Evolutionary conservation across 805 yeast genomes (phyloP), one percentile per base, ranked within the genome.

Genomic region (Scheffersomyces spartinae): DNA sequence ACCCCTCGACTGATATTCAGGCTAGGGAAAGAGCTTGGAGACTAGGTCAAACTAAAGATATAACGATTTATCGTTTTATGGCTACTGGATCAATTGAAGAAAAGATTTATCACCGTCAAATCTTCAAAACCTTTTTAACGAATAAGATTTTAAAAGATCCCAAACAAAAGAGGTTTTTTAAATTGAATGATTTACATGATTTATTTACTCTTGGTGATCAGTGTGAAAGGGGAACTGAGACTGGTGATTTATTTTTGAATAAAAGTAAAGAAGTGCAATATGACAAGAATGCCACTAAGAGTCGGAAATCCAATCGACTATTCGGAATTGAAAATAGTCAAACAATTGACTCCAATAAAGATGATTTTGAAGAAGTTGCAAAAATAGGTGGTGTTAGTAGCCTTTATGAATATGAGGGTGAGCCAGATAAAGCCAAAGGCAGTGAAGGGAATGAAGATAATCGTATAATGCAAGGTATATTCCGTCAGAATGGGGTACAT

Each of bases 21-120:
- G 98, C 98, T 0, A 63, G 97, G 32, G 98, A 88, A 47, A 56
- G 98, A 25, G 96, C 97, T 0, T 91, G 97, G 97, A 63, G 98
- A 36, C 62, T 88, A 34, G 98, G 98, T 1, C 98, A 88, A 49
- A 86, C 80, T 45, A 73, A 76, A 30, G 95, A 86, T 39, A 96
- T 88, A 6, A 72, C 85, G 5, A 86, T 88, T 18, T 91, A 88
- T 40, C 57, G 98, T 31, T 58, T 91, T 21, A 84, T 91, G 82
- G 81, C 85, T 22, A 84, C 95, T 2, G 96, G 97, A 0, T 74
- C 95, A 0, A 91, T 88, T 23, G 98, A 91, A 44, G 98, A 91
- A 46, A 91, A 91, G 47, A 91, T 91, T 4, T 91, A 91, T 41
- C 97, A 91, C 42, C 68, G 98, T 12, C 98, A 91, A 52, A 91